These are phyloP conservation scores for Mycena crocata DNA, from an alignment of 768 basidiomycete species.

Conservation along the genomic window DNA sequence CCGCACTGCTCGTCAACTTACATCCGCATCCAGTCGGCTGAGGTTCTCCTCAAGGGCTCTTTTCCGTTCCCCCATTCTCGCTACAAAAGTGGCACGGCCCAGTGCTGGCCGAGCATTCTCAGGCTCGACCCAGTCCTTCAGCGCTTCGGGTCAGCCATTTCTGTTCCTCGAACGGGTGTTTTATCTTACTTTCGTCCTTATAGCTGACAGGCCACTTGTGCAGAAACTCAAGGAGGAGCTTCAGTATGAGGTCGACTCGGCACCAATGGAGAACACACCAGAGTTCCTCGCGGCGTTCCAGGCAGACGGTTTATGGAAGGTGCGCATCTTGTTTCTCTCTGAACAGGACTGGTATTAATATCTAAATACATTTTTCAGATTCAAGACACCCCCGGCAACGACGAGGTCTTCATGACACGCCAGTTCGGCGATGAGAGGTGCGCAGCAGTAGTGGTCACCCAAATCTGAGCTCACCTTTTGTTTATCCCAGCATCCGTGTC, in stretches of 20 bases:
- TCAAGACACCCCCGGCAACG: constrained; percentile 74
- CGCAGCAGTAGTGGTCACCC: constrained; percentile 40
- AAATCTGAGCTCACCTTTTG: not conserved
- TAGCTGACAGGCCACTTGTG: constrained; percentile 75
- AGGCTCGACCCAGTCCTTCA: not conserved
- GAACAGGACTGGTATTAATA: not conserved
- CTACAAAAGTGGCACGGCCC: not conserved
- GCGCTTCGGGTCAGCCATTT: not conserved
- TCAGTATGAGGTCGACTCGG: constrained; percentile 69
- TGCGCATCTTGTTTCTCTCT: constrained; percentile 49
- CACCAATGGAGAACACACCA: constrained; percentile 75
- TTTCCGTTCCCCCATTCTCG: not conserved
- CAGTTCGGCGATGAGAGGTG: constrained; percentile 92
- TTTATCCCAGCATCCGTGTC: constrained; percentile 73
- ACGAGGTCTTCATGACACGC: constrained; percentile 84
- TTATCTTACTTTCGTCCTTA: not conserved
- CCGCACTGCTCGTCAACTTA: constrained; percentile 13
- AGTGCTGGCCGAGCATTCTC: constrained; percentile 5
- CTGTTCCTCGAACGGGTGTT: not conserved
- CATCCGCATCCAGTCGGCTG: not conserved
- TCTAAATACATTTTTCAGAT: constrained; percentile 57
- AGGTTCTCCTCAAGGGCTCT: not conserved
- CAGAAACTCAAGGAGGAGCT: constrained; percentile 85
- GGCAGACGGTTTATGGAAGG: constrained; percentile 81
- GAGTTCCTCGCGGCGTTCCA: constrained; percentile 85